Evolutionary conservation across 371 early-diverging fungal genomes (phyloP).

Genomic region (Blastocladiella emersonii): DNA sequence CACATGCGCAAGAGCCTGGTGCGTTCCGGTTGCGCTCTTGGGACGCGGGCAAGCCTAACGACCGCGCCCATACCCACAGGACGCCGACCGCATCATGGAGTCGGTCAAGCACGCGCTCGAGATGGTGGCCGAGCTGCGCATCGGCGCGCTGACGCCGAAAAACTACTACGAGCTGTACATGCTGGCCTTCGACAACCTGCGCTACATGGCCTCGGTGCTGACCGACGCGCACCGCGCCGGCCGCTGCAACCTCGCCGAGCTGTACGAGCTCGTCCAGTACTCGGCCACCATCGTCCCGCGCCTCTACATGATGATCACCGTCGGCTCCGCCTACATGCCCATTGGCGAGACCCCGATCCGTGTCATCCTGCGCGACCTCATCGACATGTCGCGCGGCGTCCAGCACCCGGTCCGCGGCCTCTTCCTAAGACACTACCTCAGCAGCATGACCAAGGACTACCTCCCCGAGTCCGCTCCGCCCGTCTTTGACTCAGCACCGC

Average conservation of each 20-base stretch:
- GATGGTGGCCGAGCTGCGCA: constrained; percentile 86
- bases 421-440: constrained; percentile 84
- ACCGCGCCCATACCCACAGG: constrained; percentile 25
- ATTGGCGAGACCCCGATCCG: constrained; percentile 70
- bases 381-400: constrained; percentile 92
- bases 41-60: neutral
- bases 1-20: constrained; percentile 80
- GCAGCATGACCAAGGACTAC: constrained; percentile 79
- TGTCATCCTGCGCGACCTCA: constrained; percentile 92
- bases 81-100: constrained; percentile 80
- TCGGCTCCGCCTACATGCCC: constrained; percentile 86
- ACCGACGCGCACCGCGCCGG: constrained; percentile 69
- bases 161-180: constrained; percentile 94
- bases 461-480: constrained; percentile 31
- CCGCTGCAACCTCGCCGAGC: constrained; percentile 79
- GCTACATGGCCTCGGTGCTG: constrained; percentile 70
- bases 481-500: too few species aligned
- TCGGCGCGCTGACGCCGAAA: constrained; percentile 83
- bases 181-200: constrained; percentile 45
- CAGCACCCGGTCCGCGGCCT: constrained; percentile 94
- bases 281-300: constrained; percentile 94
- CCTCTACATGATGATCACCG: constrained; percentile 92
- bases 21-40: constrained; percentile 3
- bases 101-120: constrained; percentile 90
- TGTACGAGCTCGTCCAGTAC: constrained; percentile 94